A percentile compares a stretch with the other conserved stretches of the same genome.
Evolutionary conservation across 2,329 filamentous ascomycete genomes (phyloP).

Genomic region (Monosporascus sp.): DNA sequence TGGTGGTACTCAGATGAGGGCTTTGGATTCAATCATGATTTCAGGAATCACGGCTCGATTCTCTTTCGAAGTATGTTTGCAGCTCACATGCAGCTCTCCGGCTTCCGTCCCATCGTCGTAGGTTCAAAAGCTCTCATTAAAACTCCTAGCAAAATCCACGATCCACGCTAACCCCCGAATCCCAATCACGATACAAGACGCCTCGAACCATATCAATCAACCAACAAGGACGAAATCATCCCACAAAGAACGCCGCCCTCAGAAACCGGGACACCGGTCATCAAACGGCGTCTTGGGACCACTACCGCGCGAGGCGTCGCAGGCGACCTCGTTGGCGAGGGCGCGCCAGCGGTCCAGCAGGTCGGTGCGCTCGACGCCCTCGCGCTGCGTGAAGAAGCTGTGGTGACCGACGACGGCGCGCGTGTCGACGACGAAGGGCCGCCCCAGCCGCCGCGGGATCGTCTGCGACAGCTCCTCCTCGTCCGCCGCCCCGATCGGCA

Average conservation of each 20-base stretch:
- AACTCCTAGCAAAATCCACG: no score
- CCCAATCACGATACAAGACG: not conserved
- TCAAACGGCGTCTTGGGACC: slow-evolving; percentile 23
- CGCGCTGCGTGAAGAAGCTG: slow-evolving; percentile 39
- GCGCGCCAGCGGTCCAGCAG: slow-evolving; percentile 48
- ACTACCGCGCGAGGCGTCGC: slow-evolving; percentile 16
- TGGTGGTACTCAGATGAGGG: no score
- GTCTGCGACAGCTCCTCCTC: slow-evolving; percentile 41
- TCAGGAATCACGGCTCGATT: no score
- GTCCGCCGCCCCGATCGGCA: slow-evolving; percentile 40
- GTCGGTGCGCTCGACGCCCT: slow-evolving; percentile 45
- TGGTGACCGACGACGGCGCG: slow-evolving; percentile 50
- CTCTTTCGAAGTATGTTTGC: no score
- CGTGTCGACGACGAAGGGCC: slow-evolving; percentile 48
- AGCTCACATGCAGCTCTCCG: no score
- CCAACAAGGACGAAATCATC: no score
- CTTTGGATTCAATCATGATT: no score
- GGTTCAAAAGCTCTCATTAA: no score
- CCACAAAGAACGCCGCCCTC: not conserved
- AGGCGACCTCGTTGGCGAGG: slow-evolving; percentile 49
- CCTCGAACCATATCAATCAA: not conserved
- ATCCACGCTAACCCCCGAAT: no score
- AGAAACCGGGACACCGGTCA: slow-evolving; percentile 20
- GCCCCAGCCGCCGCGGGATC: slow-evolving; percentile 32
- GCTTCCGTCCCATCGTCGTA: no score